Evolutionary conservation across 2,329 filamentous ascomycete species (phyloP).

Genomic region (Periglandula ipomoeae): DNA sequence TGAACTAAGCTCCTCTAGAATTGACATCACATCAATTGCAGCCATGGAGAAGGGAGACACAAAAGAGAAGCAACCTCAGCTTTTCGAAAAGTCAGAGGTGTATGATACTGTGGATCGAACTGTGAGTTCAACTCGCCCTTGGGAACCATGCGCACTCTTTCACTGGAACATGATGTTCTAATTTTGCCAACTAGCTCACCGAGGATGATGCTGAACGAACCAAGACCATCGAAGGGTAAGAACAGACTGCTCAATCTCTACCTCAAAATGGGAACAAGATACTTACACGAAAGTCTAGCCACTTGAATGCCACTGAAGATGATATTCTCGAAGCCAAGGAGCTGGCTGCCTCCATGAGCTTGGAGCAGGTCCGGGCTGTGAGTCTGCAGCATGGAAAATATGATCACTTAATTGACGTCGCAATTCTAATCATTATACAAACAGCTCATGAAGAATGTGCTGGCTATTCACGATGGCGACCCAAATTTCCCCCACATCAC

Average conservation of each 20-base stretch:
- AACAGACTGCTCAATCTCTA: not conserved
- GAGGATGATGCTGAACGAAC: not conserved
- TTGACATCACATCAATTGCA: not conserved
- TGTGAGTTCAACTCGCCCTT: not conserved
- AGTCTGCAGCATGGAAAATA: constrained; percentile 2
- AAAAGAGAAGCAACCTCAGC: not conserved
- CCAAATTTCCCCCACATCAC: constrained; percentile 28
- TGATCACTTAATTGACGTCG: too few species aligned
- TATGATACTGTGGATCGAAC: not conserved
- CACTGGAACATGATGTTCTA: not conserved
- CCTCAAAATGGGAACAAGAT: not conserved
- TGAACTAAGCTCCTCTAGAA: not conserved
- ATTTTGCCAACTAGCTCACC: not conserved
- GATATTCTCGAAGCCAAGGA: constrained; percentile 35
- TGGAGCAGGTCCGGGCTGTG: constrained; percentile 24
- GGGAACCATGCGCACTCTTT: not conserved
- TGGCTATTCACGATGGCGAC: constrained; percentile 25
- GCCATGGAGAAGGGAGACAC: constrained; percentile 3
- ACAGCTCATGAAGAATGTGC: constrained; percentile 25
- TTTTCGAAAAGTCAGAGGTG: not conserved
- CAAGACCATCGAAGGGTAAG: constrained; percentile 2
- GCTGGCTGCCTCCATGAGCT: constrained; percentile 23
- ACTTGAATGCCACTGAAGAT: constrained; percentile 30
- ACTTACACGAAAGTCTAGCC: not conserved
- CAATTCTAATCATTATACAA: not conserved